Base-by-base conservation (phyloP, 768 basidiomycete genomes). In the Agrocybe chaxingu region DNA sequence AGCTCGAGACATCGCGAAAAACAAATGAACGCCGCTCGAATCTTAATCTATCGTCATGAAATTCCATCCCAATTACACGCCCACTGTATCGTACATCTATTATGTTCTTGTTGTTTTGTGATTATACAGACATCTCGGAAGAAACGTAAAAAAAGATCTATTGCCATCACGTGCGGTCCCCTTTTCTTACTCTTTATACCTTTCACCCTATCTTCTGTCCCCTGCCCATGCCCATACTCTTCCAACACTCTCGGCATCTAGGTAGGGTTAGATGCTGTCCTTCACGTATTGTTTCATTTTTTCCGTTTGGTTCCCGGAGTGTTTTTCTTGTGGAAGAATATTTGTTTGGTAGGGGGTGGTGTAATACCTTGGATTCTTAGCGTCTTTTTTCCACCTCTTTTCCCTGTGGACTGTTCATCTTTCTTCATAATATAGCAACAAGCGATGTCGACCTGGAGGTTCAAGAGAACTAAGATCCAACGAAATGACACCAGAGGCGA, bases 1-100 rank as follows among this genome's bases (percentile, higher is more conserved):
- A 9, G 93, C 93, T 5, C 75, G 91, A 54, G 92, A 94, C 56
- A 86, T 90, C 42, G 85, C 88, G 34, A 89, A 89, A 77, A 75
- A 72, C 56, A 76, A 76, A 57, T 76, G 60, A 66, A 47, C 30
- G 18, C 30, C 34, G 29, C 30, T 42, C 35, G 30, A 43, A 18
- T 52, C 40, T 24, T 37, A 29, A 37, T 38, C 44, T 36, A 24
- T 39, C 37, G 45, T 45, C 48, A 38, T 32, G 42, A 24, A 29
- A 55, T 45, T 19, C 41, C 41, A 31, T 29, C 19, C 13, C 30
- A 36, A 7, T 30, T 34, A 34, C 19, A 41, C 29, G 36, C 43
- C n/a, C 54, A 46, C 57, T 58, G 58, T 62, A 62, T 49, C 57
- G 44, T 59, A 57, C 54, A 59, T 57, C 57, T 58, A 57, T 52